phyloP scores from a whole-genome alignment of 805 yeast genomes.

The Debaryomyces prosopidis region DNA sequence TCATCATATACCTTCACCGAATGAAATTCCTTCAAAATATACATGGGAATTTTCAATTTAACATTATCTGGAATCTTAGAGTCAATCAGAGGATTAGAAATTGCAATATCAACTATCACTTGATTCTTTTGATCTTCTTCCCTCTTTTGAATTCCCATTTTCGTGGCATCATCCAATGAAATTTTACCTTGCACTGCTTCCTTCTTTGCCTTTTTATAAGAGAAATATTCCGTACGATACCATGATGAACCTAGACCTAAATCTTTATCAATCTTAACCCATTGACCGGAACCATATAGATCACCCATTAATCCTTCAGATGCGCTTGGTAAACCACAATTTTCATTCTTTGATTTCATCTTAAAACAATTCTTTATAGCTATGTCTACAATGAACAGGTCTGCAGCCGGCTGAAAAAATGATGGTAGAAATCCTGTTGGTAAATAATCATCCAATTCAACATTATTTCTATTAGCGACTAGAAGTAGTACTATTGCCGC shows the following conservation, averaged over 20 bases:
- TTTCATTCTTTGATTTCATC: constrained; percentile 16
- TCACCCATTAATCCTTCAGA: constrained; percentile 27
- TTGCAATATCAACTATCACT: constrained; percentile 43
- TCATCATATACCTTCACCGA: constrained; percentile 25
- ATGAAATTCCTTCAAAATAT: constrained; percentile 30
- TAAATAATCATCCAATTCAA: constrained; percentile 24
- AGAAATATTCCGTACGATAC: constrained; percentile 42
- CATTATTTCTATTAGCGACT: constrained; percentile 40
- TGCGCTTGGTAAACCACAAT: constrained; percentile 27
- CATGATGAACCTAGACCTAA: constrained; percentile 45
- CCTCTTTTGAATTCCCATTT: constrained; percentile 5
- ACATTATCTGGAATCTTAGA: constrained; percentile 38
- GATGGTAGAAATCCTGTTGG: constrained; percentile 36
- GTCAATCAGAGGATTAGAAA: constrained; percentile 34
- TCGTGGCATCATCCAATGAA: neutral
- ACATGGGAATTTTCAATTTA: constrained; percentile 26
- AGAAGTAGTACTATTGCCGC: constrained; percentile 25
- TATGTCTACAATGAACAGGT: constrained; percentile 41
- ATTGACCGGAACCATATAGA: constrained; percentile 26
- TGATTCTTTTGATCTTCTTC: constrained; percentile 10
- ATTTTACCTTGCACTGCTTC: constrained; percentile 14
- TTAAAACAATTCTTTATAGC: constrained; percentile 32
- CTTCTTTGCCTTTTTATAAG: constrained; percentile 25
- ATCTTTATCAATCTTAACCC: constrained; percentile 50
- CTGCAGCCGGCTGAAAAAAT: constrained; percentile 44